Evolutionary conservation across 1,139 yeast genomes (phyloP).

Genomic region (Sugiyamaella xylanicola): DNA sequence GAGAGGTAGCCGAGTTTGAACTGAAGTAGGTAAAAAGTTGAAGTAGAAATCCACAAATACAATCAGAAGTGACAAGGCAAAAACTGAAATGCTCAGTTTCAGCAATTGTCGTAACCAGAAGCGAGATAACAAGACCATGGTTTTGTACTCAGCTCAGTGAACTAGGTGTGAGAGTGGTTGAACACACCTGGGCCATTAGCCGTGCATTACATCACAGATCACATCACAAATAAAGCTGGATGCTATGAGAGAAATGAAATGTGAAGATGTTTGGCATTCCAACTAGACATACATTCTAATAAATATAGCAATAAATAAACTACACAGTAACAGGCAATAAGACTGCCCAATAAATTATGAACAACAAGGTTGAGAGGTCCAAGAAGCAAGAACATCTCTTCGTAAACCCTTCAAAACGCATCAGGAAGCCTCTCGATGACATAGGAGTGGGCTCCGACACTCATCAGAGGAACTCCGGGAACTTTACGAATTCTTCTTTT

Average conservation of each 20-base stretch:
- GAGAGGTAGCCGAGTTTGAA: constrained; percentile 38
- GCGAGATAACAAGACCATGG: constrained; percentile 31
- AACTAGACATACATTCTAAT: too few species aligned
- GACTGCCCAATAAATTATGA: background rate
- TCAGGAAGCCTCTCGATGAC: constrained; percentile 95
- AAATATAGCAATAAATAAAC: background rate
- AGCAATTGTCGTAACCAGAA: constrained; percentile 37
- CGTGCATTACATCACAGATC: background rate
- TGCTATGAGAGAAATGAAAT: too few species aligned
- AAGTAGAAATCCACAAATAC: constrained; percentile 37
- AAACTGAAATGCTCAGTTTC: constrained; percentile 31
- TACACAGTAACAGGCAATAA: background rate
- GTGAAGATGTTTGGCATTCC: too few species aligned
- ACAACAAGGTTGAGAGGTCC: background rate
- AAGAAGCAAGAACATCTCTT: background rate
- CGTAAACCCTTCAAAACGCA: constrained; percentile 58
- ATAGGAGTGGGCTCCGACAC: constrained; percentile 91
- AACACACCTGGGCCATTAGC: too few species aligned
- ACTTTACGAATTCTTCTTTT: constrained; percentile 92
- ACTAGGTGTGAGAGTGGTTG: too few species aligned
- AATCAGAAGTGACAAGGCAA: constrained; percentile 29
- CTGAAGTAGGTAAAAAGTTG: constrained; percentile 39
- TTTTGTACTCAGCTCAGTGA: too few species aligned
- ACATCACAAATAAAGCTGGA: too few species aligned
- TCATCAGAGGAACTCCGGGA: constrained; percentile 95